Conservation (phyloP, 176 grass and related monocot species). For the Aegilops sharonensis region DNA sequence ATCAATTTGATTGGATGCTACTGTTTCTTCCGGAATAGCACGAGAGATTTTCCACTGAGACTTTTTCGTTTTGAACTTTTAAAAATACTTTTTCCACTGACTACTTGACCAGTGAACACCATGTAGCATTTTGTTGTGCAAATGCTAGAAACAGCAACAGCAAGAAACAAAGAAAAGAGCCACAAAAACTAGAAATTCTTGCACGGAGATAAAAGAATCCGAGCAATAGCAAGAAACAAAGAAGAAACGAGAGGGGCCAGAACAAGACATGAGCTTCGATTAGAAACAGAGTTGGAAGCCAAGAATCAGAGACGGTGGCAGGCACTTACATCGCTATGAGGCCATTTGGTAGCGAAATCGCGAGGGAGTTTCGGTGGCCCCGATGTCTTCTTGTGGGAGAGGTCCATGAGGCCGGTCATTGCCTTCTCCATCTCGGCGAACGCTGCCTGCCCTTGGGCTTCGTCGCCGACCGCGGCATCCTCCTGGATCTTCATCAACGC, state of each 20-base stretch:
- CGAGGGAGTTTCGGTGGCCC: constrained; percentile 24
- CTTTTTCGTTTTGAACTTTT: not conserved
- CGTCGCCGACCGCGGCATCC: not conserved
- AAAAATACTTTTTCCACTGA: not conserved
- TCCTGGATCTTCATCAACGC: constrained; percentile 22
- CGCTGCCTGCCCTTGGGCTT: constrained; percentile 9
- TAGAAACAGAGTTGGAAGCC: constrained; percentile 23
- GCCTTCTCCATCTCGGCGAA: constrained; percentile 35
- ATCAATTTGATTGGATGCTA: too few species aligned
- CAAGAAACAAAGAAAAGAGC: constrained; percentile 10
- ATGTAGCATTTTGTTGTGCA: constrained; percentile 6
- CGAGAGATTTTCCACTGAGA: not conserved
- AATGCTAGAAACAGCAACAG: not conserved
- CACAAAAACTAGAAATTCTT: not conserved
- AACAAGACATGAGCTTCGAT: constrained; percentile 3
- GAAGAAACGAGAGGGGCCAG: not conserved
- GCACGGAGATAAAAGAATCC: not conserved
- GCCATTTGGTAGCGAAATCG: constrained; percentile 29
- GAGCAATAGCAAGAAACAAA: constrained; percentile 9
- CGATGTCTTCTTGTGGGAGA: not conserved
- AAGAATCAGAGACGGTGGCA: constrained; percentile 27
- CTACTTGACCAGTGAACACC: not conserved
- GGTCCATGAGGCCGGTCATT: constrained; percentile 41
- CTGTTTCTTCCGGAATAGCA: not conserved
- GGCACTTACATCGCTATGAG: constrained; percentile 28